Base-by-base conservation (phyloP, 2,329 filamentous ascomycete genomes). In the Lasiodiplodia sp. region DNA sequence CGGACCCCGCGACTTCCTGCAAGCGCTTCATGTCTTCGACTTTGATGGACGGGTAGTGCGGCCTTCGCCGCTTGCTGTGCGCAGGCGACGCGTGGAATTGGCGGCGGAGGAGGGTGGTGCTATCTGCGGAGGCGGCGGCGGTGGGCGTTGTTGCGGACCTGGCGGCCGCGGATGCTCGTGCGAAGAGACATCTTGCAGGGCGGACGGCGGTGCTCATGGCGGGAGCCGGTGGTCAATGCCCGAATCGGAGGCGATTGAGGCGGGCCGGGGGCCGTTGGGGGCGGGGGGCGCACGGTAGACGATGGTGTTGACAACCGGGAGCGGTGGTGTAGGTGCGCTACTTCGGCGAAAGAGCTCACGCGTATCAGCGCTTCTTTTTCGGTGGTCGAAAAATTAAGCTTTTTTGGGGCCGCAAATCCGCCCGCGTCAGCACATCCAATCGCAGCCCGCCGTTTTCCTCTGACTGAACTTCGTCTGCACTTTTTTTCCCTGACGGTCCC, bases 31-130 rank as follows among this genome's bases (percentile, higher is more conserved):
- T 71, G 69, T 83, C 80, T 25, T 76, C 73, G 65, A 81, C 80
- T 71, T 81, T 83, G 76, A 84, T 79, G 68, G 78, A 82, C 56
- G 81, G 77, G 69, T 81, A 83, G 71, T 79, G 77, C 34, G 80
- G 79, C 67, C 77, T 74, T 70, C 82, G 81, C 40, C 78, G 60
- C 52, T 64, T 78, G 55, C 69, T 71, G 53, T 77, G 71, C 21
- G 77, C 70, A 63, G 80, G 71, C 52, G 79, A 79, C 31, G 79
- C 77, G 71, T 79, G 77, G 77, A 83, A 82, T 69, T 79, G 77
- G 70, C 82, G 79, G 72, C 79, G 79, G 68, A 78, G 75, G 28
- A 71, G 23, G 12, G 55, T 18, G 62, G 14, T 64, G 56, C 55
- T 60, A 51, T 57, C 52, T n/a, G 44, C 44, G 44, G 44, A 47